phyloP scores from a whole-genome alignment of 176 grass and related monocot genomes.

The Rhipidocladum racemiflorum region DNA sequence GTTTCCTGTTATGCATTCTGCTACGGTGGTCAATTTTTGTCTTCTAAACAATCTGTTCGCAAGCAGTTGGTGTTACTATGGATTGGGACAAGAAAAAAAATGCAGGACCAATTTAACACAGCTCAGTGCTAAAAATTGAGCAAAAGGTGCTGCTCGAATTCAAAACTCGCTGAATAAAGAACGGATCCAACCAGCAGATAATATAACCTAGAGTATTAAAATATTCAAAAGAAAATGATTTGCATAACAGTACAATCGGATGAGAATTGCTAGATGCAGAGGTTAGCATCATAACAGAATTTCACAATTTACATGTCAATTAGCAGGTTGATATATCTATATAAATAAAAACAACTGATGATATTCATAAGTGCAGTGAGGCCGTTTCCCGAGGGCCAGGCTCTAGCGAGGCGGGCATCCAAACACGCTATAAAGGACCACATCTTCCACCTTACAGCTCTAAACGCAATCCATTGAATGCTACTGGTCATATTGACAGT shows the following conservation, averaged over 20 bases:
- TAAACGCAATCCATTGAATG: slow-evolving; percentile 9
- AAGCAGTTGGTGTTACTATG: background rate
- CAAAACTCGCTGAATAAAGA: background rate
- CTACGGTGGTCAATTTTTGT: background rate
- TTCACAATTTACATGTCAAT: background rate
- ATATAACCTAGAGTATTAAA: background rate
- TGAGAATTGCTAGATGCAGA: background rate
- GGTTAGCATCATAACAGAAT: background rate
- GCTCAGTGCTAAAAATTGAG: background rate
- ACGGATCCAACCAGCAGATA: background rate
- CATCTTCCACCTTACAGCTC: background rate
- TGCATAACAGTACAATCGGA: background rate
- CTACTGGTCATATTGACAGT: background rate
- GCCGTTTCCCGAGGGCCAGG: too few species aligned
- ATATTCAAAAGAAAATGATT: background rate
- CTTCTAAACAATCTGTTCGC: slow-evolving; percentile 4
- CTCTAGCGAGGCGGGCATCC: too few species aligned
- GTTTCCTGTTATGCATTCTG: background rate
- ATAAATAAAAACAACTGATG: too few species aligned
- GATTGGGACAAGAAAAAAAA: background rate
- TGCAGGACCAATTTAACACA: background rate
- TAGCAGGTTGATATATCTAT: background rate
- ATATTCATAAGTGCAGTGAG: too few species aligned
- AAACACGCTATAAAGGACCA: too few species aligned
- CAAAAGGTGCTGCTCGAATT: background rate